Conservation (phyloP, 805 yeast species). For the Pichia manshurica region DNA sequence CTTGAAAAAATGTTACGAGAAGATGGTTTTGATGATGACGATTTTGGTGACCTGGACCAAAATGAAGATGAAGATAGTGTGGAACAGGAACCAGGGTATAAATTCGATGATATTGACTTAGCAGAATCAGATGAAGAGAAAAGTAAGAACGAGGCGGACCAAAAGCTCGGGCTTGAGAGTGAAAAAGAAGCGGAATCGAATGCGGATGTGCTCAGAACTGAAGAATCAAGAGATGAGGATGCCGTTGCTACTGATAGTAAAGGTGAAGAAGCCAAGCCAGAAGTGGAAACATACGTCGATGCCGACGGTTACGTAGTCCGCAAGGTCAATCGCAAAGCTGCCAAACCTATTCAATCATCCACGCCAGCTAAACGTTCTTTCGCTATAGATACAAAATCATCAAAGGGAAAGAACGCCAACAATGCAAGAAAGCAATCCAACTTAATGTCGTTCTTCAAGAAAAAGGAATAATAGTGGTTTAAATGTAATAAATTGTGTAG, state of each 20-base stretch:
- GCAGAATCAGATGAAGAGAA: conserved; percentile 10
- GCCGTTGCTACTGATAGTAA: not conserved
- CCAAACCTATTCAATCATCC: not conserved
- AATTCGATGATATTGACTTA: conserved; percentile 11
- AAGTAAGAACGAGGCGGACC: not conserved
- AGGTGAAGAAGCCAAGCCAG: conserved; percentile 6
- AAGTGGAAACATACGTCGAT: conserved; percentile 24
- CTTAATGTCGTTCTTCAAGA: conserved; percentile 31
- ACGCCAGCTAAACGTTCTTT: not conserved
- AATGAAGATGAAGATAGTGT: conserved; percentile 21
- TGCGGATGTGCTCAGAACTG: not conserved
- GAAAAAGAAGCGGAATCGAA: not conserved
- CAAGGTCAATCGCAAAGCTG: conserved; percentile 10
- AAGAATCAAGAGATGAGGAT: not conserved
- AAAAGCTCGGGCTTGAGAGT: not conserved
- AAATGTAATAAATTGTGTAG: not conserved
- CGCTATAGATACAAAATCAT: conserved; percentile 5
- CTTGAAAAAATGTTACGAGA: conserved; percentile 23
- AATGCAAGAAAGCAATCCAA: conserved; percentile 20
- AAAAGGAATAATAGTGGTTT: conserved; percentile 14
- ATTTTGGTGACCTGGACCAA: conserved; percentile 14
- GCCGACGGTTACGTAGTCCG: conserved; percentile 30
- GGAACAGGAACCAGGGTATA: conserved; percentile 5
- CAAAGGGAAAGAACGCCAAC: conserved; percentile 1
- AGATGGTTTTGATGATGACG: conserved; percentile 16